Conservation (phyloP, 495 filamentous ascomycete species). For the Pyronema domesticum region DNA sequence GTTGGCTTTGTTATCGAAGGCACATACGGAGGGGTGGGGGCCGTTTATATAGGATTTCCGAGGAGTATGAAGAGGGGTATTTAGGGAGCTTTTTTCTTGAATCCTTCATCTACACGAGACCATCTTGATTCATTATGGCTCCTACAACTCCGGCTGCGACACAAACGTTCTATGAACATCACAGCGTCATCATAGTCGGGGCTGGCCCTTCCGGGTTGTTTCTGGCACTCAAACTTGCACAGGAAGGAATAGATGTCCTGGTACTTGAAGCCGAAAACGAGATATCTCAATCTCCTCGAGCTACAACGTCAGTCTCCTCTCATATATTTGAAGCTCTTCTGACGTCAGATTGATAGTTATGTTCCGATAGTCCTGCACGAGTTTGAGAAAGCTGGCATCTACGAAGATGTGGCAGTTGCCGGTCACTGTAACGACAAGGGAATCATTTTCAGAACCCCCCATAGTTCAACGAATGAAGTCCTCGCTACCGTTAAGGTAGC, state of each 20-base stretch:
- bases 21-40: too few relatives aligned
- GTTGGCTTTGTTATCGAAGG: too few relatives aligned
- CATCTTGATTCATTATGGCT: too few relatives aligned
- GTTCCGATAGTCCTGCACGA: constrained; percentile 7
- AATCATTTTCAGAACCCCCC: neutral
- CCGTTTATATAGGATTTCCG: too few relatives aligned
- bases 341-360: neutral
- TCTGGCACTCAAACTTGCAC: neutral
- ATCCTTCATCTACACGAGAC: too few relatives aligned
- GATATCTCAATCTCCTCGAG: neutral
- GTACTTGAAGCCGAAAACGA: neutral
- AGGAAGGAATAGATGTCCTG: neutral
- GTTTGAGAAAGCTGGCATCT: constrained; percentile 5
- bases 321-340: neutral
- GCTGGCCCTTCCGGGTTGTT: constrained; percentile 4
- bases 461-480: neutral
- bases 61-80: too few relatives aligned
- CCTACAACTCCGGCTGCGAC: too few relatives aligned
- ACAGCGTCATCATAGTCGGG: constrained; percentile 6
- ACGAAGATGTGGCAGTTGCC: neutral
- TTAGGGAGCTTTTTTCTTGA: too few relatives aligned
- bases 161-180: neutral
- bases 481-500: neutral
- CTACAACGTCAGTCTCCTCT: neutral
- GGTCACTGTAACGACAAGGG: constrained; percentile 1